Conservation (phyloP, 2,329 filamentous ascomycete genomes). For the Arthrinium puccinioides region DNA sequence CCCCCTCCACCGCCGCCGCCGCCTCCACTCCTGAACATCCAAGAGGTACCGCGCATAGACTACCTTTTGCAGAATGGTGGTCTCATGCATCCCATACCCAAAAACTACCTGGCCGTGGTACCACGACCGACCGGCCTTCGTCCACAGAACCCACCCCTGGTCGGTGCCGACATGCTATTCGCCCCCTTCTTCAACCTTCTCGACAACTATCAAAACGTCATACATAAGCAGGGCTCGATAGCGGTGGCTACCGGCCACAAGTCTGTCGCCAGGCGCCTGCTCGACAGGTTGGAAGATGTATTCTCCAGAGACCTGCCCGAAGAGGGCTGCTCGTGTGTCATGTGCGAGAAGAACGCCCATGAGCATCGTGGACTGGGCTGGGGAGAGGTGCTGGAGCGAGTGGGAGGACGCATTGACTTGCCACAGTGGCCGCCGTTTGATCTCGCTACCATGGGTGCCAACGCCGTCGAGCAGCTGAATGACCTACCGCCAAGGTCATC, state of each 20-base stretch:
- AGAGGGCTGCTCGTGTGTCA: constrained; percentile 77
- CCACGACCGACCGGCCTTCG: constrained; percentile 50
- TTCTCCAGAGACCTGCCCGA: constrained; percentile 88
- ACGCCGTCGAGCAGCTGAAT: constrained; percentile 57
- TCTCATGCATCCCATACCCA: constrained; percentile 62
- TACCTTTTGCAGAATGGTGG: constrained; percentile 89
- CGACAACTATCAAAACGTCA: constrained; percentile 77
- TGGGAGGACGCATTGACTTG: constrained; percentile 80
- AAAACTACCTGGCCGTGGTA: constrained; percentile 61
- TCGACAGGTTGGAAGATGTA: constrained; percentile 88
- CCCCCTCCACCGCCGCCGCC: constrained; percentile 60
- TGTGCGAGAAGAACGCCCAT: constrained; percentile 61
- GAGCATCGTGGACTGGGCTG: constrained; percentile 74
- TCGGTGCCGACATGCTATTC: constrained; percentile 68
- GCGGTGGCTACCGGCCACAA: constrained; percentile 93
- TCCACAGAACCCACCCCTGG: constrained; percentile 56
- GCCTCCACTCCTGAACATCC: constrained; percentile 63
- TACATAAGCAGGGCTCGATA: constrained; percentile 77
- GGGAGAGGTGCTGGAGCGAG: constrained; percentile 91
- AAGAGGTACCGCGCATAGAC: constrained; percentile 76
- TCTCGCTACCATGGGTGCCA: constrained; percentile 54
- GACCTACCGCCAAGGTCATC: constrained; percentile 49
- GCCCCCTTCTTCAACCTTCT: constrained; percentile 75
- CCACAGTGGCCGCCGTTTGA: constrained; percentile 86
- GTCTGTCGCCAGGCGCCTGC: constrained; percentile 81